A percentile compares a stretch with the other conserved stretches of the same genome.
Evolutionary conservation across 2,329 filamentous ascomycete species (phyloP).

Genomic region (Aspergillus piperis): DNA sequence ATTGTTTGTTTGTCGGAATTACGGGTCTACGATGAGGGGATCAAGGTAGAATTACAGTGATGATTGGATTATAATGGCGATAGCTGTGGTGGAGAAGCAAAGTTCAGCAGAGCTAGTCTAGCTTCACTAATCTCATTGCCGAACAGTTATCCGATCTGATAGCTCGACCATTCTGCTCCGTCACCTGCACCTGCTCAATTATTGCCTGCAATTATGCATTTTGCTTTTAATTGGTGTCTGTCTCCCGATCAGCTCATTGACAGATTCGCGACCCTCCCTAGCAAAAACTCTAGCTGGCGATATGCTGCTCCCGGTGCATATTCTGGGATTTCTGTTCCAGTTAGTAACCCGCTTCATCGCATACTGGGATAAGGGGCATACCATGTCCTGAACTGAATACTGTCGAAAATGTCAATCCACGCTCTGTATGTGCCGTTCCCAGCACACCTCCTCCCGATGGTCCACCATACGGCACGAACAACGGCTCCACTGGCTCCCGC

Average conservation of each 20-base stretch:
- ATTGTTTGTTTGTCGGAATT: too few relatives aligned
- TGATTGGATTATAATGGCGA: too few relatives aligned
- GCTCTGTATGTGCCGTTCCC: conserved; percentile 71
- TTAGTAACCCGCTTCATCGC: background rate
- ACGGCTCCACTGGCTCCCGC: conserved; percentile 58
- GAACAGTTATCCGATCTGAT: background rate
- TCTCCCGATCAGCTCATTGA: conserved; percentile 2
- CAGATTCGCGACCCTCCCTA: conserved; percentile 61
- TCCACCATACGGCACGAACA: conserved; percentile 56
- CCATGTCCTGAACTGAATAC: conserved; percentile 66
- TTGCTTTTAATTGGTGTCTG: background rate
- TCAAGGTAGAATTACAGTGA: too few relatives aligned
- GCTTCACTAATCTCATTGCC: background rate
- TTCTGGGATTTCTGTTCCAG: conserved; percentile 51
- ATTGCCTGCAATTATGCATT: background rate
- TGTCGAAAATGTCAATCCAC: conserved; percentile 71
- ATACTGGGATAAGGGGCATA: background rate
- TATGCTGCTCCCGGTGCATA: conserved; percentile 71
- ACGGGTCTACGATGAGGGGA: too few relatives aligned
- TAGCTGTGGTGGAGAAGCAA: too few relatives aligned
- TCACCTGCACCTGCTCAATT: background rate
- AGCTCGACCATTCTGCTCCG: background rate
- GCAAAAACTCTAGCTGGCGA: conserved; percentile 71
- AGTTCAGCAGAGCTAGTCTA: too few relatives aligned
- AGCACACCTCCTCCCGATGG: conserved; percentile 64